A percentile compares a stretch with the other conserved stretches of the same genome.
phyloP scores from a whole-genome alignment of 176 grass and related monocot species.

The Melocanna baccifera region DNA sequence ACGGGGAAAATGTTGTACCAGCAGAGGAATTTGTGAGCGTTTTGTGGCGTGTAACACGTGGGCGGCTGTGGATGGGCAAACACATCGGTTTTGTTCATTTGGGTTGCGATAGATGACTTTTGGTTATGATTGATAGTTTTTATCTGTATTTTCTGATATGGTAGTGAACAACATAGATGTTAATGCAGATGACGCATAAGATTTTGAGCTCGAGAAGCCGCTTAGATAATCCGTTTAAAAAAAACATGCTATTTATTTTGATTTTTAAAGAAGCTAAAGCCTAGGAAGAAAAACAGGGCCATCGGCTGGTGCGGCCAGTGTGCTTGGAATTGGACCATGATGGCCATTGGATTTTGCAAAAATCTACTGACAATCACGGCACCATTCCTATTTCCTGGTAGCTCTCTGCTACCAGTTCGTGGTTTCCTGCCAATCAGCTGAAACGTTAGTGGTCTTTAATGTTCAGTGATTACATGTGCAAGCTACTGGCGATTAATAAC shows the following conservation, averaged over 20 bases:
- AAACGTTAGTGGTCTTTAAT: not conserved
- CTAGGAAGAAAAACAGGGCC: too few relatives aligned
- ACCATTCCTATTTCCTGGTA: not conserved
- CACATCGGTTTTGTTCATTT: too few relatives aligned
- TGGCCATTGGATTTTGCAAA: not conserved
- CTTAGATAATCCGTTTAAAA: too few relatives aligned
- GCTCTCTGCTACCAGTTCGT: not conserved
- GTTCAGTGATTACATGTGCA: not conserved
- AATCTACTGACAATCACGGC: not conserved
- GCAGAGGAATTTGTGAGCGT: not conserved
- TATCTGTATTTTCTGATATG: too few relatives aligned
- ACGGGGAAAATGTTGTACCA: not conserved
- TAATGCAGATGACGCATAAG: rapidly evolving
- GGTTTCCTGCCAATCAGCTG: not conserved
- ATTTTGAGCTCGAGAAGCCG: rapidly evolving
- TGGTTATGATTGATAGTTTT: too few relatives aligned
- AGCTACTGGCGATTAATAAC: not conserved
- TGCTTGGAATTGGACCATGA: not conserved
- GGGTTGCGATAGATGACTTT: too few relatives aligned
- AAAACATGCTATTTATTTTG: too few relatives aligned
- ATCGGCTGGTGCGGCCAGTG: not conserved
- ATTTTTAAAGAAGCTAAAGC: too few relatives aligned
- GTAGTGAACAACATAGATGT: too few relatives aligned
- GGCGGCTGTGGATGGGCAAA: not conserved
- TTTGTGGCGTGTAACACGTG: not conserved